Conservation (phyloP, 441 rosid genomes). For the Corymbia citriodora region DNA sequence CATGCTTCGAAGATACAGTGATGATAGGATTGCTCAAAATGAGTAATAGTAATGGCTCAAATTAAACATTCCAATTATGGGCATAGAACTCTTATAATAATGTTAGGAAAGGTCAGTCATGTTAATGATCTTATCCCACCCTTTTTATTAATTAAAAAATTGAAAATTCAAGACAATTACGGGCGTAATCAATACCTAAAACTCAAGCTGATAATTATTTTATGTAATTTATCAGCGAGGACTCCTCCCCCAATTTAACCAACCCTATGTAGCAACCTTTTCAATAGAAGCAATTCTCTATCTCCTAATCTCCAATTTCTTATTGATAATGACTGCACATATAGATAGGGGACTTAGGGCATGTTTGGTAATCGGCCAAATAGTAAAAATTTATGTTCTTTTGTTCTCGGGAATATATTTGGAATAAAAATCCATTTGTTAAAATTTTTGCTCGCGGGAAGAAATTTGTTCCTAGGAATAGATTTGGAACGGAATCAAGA, state of each 20-base stretch:
- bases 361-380: too few species aligned
- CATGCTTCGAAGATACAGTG: not conserved
- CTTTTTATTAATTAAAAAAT: not conserved
- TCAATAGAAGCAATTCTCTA: not conserved
- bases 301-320: not conserved
- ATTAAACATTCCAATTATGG: accelerated
- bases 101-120: not conserved
- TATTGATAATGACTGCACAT: not conserved
- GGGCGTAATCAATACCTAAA: not conserved
- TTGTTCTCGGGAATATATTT: too few species aligned
- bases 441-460: too few species aligned
- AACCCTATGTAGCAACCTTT: not conserved
- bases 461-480: too few species aligned
- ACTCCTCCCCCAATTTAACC: not conserved
- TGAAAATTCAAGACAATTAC: not conserved
- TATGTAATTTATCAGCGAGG: not conserved
- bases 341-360: not conserved
- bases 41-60: not conserved
- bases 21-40: accelerated
- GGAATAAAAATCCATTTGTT: too few species aligned
- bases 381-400: too few species aligned
- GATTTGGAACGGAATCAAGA: too few species aligned
- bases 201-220: not conserved
- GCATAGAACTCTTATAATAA: not conserved
- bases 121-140: not conserved